Evolutionary conservation across 768 basidiomycete genomes (phyloP).

Genomic region (Pholiota molesta): DNA sequence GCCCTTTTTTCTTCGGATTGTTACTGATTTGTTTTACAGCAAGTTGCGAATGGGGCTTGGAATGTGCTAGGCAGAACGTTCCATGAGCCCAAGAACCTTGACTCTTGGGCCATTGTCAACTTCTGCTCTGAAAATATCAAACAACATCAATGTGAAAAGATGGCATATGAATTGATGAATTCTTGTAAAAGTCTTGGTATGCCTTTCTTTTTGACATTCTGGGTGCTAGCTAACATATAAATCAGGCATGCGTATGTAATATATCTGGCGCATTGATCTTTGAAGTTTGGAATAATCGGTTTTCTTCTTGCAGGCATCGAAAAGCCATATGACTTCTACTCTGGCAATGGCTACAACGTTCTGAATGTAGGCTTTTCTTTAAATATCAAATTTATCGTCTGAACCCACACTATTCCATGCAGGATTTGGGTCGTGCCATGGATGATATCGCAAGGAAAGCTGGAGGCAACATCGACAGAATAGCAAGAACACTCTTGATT

Average conservation of each 20-base stretch:
- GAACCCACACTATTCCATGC: no score
- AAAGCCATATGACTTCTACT: not conserved
- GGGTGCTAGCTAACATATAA: not conserved
- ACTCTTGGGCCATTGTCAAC: constrained; percentile 22
- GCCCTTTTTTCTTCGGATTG: no score
- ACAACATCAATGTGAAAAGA: not conserved
- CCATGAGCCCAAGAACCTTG: constrained; percentile 3
- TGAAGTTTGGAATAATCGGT: not conserved
- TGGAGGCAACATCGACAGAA: not conserved
- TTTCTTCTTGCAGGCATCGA: not conserved
- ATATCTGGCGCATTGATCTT: not conserved
- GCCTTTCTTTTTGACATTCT: not conserved
- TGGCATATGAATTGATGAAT: constrained; percentile 1
- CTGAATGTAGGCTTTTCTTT: not conserved
- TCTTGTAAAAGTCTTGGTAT: constrained; percentile 22
- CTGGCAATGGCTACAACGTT: not conserved
- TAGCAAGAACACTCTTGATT: constrained; percentile 39
- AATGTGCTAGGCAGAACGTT: constrained; percentile 21
- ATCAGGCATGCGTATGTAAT: constrained; percentile 20
- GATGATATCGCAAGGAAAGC: not conserved
- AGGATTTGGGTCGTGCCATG: not conserved
- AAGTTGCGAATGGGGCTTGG: constrained; percentile 21
- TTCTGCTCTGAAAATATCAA: constrained; percentile 2
- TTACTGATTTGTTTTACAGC: not conserved
- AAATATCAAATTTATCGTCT: no score